Base-by-base conservation (phyloP, 306 rosid genomes). In the Glycine tomentella region DNA sequence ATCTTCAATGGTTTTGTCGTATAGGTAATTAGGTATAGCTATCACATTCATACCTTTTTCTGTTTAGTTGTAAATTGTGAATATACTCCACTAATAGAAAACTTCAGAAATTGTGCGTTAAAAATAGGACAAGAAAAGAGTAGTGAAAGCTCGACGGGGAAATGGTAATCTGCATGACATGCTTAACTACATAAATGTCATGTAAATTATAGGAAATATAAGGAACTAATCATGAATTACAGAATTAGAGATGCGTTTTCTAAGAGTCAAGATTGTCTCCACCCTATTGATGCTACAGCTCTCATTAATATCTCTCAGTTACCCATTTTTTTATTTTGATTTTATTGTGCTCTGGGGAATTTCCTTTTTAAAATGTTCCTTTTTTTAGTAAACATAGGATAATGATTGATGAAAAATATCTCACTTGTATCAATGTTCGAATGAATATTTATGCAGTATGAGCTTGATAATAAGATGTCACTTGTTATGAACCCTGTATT, bases 31-130 rank as follows among this genome's bases (percentile, higher is more conserved):
- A n/a, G n/a, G 31, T 50, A 9, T 46, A 42, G 7, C 68, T 42
- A 57, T 74, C 55, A 56, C 52, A 40, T 56, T 74, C 76, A 67
- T 34, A 57, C 38, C 74, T 40, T 62, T 25, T 63, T 12, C 25
- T 20, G 17, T 15, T 72, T 72, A 12, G 59, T 42, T 63, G 20
- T 34, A 62, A 62, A 33, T 12, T 52, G 12, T 11, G 50, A 61
- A 42, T 42, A 57, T 58, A 55, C n/a, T 81, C 51, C 55, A 31
- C 69, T 25, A 31, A 7, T 10, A 72, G 33, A 69, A 58, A 53
- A 62, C 56, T 61, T 16, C 9, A 50, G 65, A 70, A 38, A 34
- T 45, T 33, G 17, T 31, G 9, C 31, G 46, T 68, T 42, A 2
- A 6, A 42, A 42, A 7, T 42, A 42, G 46, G 46, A 42, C 46